phyloP scores from a whole-genome alignment of 129 eudicot genomes.

The Lactuca saligna region DNA sequence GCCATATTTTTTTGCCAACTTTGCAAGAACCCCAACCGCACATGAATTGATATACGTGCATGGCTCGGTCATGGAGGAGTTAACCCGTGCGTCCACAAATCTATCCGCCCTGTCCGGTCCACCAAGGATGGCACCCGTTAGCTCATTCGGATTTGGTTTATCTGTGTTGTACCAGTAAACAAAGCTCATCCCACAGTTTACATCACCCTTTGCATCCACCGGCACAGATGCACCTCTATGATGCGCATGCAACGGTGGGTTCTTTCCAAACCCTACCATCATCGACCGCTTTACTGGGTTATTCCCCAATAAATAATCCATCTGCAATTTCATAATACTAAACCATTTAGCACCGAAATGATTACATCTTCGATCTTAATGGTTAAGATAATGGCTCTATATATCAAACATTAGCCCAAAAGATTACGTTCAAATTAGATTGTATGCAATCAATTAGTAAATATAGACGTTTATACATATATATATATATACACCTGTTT shows the following conservation, averaged over 20 bases:
- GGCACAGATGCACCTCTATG: slow-evolving; percentile 94
- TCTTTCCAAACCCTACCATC: slow-evolving; percentile 84
- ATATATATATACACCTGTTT: slow-evolving; percentile 47
- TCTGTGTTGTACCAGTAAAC: slow-evolving; percentile 48
- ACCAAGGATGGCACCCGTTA: slow-evolving; percentile 85
- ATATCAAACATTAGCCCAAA: too few relatives aligned
- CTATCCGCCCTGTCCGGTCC: slow-evolving; percentile 68
- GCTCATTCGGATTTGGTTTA: slow-evolving; percentile 71
- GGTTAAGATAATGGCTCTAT: too few relatives aligned
- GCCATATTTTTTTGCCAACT: slow-evolving; percentile 48
- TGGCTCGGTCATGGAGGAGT: slow-evolving; percentile 68
- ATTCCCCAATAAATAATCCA: slow-evolving; percentile 75
- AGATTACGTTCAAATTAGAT: background rate
- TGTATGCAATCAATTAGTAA: background rate
- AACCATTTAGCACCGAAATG: too few relatives aligned
- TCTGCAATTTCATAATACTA: slow-evolving; percentile 32
- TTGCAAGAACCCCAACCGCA: slow-evolving; percentile 82
- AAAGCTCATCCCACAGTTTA: slow-evolving; percentile 63
- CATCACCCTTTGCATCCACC: slow-evolving; percentile 3
- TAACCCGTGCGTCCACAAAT: slow-evolving; percentile 49
- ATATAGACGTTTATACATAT: background rate
- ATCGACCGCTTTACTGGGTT: slow-evolving; percentile 69
- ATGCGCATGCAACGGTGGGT: slow-evolving; percentile 82
- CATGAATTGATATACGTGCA: slow-evolving; percentile 62
- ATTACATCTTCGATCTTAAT: too few relatives aligned